These are phyloP conservation scores for Tremella mesenterica DNA, from an alignment of 768 basidiomycete genomes.

Conservation along the genomic window DNA sequence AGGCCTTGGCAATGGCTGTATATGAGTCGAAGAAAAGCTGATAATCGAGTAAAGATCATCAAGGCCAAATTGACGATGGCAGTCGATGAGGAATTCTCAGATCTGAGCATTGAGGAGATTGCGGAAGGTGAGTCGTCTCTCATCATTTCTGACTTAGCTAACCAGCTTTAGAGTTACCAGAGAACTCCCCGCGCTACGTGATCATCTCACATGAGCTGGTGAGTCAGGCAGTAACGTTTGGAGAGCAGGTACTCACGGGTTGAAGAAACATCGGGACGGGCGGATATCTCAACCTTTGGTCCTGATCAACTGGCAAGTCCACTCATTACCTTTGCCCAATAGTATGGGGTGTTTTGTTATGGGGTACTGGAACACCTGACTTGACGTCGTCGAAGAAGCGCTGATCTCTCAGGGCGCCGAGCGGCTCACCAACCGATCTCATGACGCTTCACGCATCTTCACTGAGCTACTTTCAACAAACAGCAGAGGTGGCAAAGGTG, in stretches of 20 bases:
- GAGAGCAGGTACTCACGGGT: not conserved
- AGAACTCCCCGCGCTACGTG: conserved; percentile 76
- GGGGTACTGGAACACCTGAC: not conserved
- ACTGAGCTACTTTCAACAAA: conserved; percentile 65
- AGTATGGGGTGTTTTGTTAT: too few species aligned
- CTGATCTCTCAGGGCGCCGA: conserved; percentile 53
- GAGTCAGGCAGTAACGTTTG: not conserved
- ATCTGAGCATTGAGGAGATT: conserved; percentile 70
- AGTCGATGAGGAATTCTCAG: conserved; percentile 69
- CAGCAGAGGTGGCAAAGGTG: conserved; percentile 48
- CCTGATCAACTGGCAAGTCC: conserved; percentile 66
- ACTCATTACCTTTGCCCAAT: too few species aligned
- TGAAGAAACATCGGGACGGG: conserved; percentile 62
- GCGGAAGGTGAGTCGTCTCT: conserved; percentile 58
- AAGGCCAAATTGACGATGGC: conserved; percentile 71
- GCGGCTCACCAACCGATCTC: conserved; percentile 63
- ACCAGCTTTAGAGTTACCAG: conserved; percentile 67
- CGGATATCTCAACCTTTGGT: conserved; percentile 76
- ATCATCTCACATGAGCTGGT: conserved; percentile 70
- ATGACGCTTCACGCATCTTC: conserved; percentile 73
- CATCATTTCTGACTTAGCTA: not conserved
- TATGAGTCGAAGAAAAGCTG: not conserved
- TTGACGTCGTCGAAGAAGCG: not conserved
- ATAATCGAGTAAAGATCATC: conserved; percentile 68
- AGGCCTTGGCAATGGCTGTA: not conserved